Percentiles rank a stretch among this genome's conserved stretches.
Conservation (phyloP, 2,329 filamentous ascomycete genomes). For the Penicillium crustosum region DNA sequence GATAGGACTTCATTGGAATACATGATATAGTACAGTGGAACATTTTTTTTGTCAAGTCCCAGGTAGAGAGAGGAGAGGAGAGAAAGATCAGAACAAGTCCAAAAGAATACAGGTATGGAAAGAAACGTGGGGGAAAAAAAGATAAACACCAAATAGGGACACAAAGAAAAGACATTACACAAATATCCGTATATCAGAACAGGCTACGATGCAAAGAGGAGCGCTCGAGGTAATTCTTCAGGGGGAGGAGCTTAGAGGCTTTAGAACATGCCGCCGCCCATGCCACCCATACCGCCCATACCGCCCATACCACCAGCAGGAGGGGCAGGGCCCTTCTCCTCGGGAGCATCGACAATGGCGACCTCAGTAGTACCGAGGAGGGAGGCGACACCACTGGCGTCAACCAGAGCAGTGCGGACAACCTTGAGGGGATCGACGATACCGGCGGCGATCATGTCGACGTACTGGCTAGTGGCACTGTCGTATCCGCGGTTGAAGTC, state of each 20-base stretch:
- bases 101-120: slow-evolving; percentile 28
- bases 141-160: slow-evolving; percentile 21
- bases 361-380: slow-evolving; percentile 97
- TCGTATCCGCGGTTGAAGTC: slow-evolving; percentile 99
- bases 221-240: slow-evolving; percentile 30
- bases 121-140: slow-evolving; percentile 19
- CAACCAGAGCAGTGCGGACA: slow-evolving; percentile 90
- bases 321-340: slow-evolving; percentile 74
- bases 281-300: slow-evolving; percentile 62
- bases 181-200: slow-evolving; percentile 26
- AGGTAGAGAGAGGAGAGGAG: slow-evolving; percentile 22
- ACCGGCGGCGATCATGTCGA: slow-evolving; percentile 96
- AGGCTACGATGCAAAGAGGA: slow-evolving; percentile 38
- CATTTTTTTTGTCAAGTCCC: slow-evolving; percentile 16
- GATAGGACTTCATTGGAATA: slow-evolving; percentile 12
- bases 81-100: slow-evolving; percentile 9
- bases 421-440: slow-evolving; percentile 99
- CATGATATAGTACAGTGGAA: slow-evolving; percentile 30
- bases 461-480: slow-evolving; percentile 94
- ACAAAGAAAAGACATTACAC: slow-evolving; percentile 28
- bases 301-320: slow-evolving; percentile 51
- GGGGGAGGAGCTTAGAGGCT: slow-evolving; percentile 16
- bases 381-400: slow-evolving; percentile 93
- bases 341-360: slow-evolving; percentile 90
- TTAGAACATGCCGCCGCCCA: slow-evolving; percentile 67